phyloP scores from a whole-genome alignment of 305 asterid species.

The Solanum chacoense region DNA sequence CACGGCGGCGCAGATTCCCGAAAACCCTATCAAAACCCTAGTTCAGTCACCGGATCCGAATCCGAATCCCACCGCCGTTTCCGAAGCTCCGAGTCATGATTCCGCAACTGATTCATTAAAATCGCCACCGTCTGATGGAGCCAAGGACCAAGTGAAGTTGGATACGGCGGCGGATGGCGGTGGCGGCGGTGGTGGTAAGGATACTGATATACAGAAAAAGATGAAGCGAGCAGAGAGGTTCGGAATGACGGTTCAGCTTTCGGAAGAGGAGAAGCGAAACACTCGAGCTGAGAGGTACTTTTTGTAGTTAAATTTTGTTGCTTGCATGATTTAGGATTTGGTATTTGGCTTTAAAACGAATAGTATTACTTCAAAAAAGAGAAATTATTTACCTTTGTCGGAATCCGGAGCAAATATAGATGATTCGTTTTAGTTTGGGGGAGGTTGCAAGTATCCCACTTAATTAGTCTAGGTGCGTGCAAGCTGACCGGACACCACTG shows the following conservation, averaged over 20 bases:
- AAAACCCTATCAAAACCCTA: neutral
- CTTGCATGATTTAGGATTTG: neutral
- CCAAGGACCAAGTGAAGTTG: neutral
- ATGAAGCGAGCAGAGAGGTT: constrained; percentile 73
- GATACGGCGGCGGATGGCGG: neutral
- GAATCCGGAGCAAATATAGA: neutral
- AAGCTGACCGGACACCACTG: neutral
- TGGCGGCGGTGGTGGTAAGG: neutral
- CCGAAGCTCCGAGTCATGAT: neutral
- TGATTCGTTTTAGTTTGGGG: neutral
- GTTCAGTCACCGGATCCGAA: neutral
- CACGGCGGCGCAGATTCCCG: neutral
- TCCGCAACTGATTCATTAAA: neutral
- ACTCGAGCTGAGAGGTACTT: constrained; percentile 65
- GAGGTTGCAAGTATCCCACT: neutral
- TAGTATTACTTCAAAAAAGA: neutral
- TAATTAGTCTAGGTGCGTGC: neutral
- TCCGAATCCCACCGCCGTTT: neutral
- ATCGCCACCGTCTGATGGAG: neutral
- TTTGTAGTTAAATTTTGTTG: neutral
- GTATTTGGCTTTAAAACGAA: neutral
- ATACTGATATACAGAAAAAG: constrained; percentile 44
- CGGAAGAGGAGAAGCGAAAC: constrained; percentile 64
- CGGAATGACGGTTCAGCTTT: constrained; percentile 45
- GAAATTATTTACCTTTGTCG: neutral